phyloP scores from a whole-genome alignment of 352 stramenopile genomes.

The Pythium dissotocum region DNA sequence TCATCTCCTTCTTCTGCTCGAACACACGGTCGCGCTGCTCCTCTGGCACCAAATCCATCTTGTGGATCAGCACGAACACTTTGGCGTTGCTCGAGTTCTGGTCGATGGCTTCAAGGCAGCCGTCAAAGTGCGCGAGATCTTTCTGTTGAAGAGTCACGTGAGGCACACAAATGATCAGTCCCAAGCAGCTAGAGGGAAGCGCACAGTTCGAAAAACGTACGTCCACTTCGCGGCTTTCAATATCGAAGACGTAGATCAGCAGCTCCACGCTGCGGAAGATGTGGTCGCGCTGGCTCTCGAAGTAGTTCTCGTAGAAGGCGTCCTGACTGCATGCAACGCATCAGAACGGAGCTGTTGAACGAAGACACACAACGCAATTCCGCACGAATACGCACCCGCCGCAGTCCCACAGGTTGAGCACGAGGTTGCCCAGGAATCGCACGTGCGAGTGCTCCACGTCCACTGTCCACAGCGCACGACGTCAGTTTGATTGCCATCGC shows the following conservation, averaged over 20 bases:
- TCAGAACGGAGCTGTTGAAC: background rate
- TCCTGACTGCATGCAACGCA: constrained; percentile 85
- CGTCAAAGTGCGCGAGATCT: constrained; percentile 97
- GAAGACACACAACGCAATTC: background rate
- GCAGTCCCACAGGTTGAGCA: constrained; percentile 99
- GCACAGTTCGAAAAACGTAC: constrained; percentile 24
- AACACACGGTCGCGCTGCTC: constrained; percentile 89
- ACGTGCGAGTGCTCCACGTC: constrained; percentile 93
- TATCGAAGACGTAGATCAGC: constrained; percentile 99
- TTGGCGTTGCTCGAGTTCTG: constrained; percentile 98
- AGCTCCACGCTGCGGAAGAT: constrained; percentile 99
- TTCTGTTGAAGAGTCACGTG: constrained; percentile 69
- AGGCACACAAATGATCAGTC: constrained; percentile 17
- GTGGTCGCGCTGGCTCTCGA: constrained; percentile 98
- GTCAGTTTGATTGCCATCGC: background rate
- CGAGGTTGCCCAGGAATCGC: constrained; percentile 97
- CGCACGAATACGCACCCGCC: constrained; percentile 67
- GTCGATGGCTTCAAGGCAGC: constrained; percentile 97
- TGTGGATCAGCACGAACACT: constrained; percentile 99
- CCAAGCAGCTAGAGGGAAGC: background rate
- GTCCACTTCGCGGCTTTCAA: constrained; percentile 90
- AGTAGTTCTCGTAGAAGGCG: constrained; percentile 99
- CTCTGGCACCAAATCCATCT: constrained; percentile 98
- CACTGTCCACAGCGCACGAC: constrained; percentile 42
- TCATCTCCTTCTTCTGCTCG: constrained; percentile 93